A percentile compares a stretch with the other conserved stretches of the same genome.
Conservation (phyloP, 2,329 filamentous ascomycete species). For the Onygenales sp. region DNA sequence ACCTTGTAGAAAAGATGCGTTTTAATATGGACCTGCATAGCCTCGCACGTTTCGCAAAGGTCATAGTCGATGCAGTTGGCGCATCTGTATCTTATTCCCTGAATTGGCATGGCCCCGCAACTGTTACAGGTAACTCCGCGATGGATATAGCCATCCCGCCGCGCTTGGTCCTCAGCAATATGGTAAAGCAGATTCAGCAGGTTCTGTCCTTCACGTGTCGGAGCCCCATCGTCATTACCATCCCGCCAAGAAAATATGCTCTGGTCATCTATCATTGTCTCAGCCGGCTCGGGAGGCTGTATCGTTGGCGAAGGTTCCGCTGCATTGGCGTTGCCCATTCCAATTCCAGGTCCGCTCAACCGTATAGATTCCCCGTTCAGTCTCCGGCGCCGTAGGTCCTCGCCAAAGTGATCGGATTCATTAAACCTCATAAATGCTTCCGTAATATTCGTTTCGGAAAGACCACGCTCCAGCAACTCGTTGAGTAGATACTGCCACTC, state of each 20-base stretch:
- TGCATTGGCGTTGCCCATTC: not conserved
- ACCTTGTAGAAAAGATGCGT: conserved; percentile 98
- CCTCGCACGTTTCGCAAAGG: conserved; percentile 86
- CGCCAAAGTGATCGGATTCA: conserved; percentile 26
- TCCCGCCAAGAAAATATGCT: conserved; percentile 38
- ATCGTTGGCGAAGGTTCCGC: conserved; percentile 17
- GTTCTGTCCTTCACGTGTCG: conserved; percentile 56
- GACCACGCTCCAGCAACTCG: conserved; percentile 30
- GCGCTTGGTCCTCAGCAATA: conserved; percentile 87
- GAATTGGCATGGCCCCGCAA: conserved; percentile 79
- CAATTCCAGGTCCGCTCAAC: conserved; percentile 16
- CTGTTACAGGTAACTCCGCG: conserved; percentile 86
- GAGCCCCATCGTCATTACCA: conserved; percentile 31
- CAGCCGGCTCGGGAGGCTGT: conserved; percentile 22
- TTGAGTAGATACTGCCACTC: conserved; percentile 29
- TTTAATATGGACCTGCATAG: conserved; percentile 61
- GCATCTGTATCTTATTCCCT: conserved; percentile 86
- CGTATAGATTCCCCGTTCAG: conserved; percentile 31
- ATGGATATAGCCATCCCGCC: conserved; percentile 81
- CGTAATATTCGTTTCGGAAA: conserved; percentile 26
- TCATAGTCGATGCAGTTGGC: conserved; percentile 95
- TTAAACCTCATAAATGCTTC: conserved; percentile 30
- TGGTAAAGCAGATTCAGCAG: conserved; percentile 79
- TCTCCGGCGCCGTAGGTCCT: conserved; percentile 29
- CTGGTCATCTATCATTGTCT: conserved; percentile 32